Conservation (phyloP, 768 basidiomycete genomes). For the Dendrothele bispora region DNA sequence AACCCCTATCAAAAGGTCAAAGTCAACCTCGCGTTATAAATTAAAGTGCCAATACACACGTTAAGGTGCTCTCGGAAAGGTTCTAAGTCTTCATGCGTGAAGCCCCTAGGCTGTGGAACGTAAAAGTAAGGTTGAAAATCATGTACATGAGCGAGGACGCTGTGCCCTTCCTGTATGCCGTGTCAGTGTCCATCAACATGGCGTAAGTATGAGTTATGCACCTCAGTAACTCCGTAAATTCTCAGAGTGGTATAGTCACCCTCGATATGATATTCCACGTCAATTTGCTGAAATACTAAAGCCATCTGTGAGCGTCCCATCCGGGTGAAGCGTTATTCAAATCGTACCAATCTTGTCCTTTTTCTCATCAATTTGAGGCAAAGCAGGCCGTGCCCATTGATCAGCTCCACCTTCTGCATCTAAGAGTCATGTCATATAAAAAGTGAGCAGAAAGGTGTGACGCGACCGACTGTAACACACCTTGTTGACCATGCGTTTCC, state of each 20-base stretch:
- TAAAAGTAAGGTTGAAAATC: slow-evolving; percentile 95
- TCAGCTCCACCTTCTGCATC: slow-evolving; percentile 79
- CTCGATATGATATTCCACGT: slow-evolving; percentile 69
- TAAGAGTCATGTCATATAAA: slow-evolving; percentile 18
- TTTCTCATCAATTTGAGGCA: slow-evolving; percentile 55
- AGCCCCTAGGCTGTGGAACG: slow-evolving; percentile 82
- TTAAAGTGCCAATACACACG: slow-evolving; percentile 44
- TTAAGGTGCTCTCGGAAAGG: slow-evolving; percentile 73
- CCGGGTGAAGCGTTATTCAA: neutral
- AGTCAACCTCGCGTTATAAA: neutral
- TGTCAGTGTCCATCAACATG: slow-evolving; percentile 1
- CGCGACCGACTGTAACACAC: slow-evolving; percentile 25
- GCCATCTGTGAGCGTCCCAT: slow-evolving; percentile 1
- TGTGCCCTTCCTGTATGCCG: slow-evolving; percentile 69
- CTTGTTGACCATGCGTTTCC: slow-evolving; percentile 31
- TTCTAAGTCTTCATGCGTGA: slow-evolving; percentile 62
- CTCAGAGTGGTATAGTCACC: slow-evolving; percentile 48
- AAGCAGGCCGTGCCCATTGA: slow-evolving; percentile 65
- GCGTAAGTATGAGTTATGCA: slow-evolving; percentile 23
- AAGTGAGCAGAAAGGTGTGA: slow-evolving; percentile 34
- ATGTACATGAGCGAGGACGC: slow-evolving; percentile 80
- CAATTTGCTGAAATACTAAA: slow-evolving; percentile 94
- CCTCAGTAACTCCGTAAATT: slow-evolving; percentile 92
- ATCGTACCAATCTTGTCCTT: slow-evolving; percentile 67
- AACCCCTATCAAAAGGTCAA: slow-evolving; percentile 24